Percentiles rank a stretch among this genome's conserved stretches.
These are phyloP conservation scores for Solidago caesia DNA, from an alignment of 129 eudicot genomes.

Conservation along the genomic window DNA sequence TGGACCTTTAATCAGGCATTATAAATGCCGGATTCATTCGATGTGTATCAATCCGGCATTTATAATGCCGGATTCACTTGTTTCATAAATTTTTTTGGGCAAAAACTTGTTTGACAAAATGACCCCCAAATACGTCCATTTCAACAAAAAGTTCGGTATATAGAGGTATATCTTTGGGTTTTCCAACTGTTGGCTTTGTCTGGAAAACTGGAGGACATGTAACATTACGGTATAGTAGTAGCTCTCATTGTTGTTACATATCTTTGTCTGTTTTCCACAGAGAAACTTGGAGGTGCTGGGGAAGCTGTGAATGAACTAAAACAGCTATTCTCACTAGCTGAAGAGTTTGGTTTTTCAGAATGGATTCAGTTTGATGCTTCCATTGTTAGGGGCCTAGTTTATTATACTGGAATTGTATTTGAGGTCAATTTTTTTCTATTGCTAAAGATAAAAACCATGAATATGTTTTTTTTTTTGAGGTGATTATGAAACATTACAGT, in stretches of 20 bases:
- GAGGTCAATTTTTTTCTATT: slow-evolving; percentile 53
- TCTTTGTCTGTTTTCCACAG: slow-evolving; percentile 37
- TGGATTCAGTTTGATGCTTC: slow-evolving; percentile 99
- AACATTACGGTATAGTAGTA: neutral
- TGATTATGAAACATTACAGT: neutral
- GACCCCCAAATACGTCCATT: too few relatives aligned
- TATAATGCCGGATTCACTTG: too few relatives aligned
- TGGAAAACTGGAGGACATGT: neutral
- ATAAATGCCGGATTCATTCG: too few relatives aligned
- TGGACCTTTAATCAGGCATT: too few relatives aligned
- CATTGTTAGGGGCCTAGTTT: slow-evolving; percentile 94
- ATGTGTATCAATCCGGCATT: too few relatives aligned
- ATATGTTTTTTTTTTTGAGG: neutral
- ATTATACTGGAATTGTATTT: slow-evolving; percentile 94
- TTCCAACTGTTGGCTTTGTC: neutral
- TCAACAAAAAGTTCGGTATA: too few relatives aligned
- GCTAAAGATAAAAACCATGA: neutral
- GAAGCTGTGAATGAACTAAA: slow-evolving; percentile 78
- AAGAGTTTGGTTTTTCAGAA: slow-evolving; percentile 77
- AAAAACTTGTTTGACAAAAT: too few relatives aligned
- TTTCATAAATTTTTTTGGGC: too few relatives aligned
- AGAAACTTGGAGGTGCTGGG: slow-evolving; percentile 86
- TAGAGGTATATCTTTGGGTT: neutral
- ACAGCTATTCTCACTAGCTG: slow-evolving; percentile 87
- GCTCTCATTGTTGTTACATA: neutral